A percentile compares a stretch with the other conserved stretches of the same genome.
Conservation (phyloP, 2,329 filamentous ascomycete species). For the Meredithiella fracta region DNA sequence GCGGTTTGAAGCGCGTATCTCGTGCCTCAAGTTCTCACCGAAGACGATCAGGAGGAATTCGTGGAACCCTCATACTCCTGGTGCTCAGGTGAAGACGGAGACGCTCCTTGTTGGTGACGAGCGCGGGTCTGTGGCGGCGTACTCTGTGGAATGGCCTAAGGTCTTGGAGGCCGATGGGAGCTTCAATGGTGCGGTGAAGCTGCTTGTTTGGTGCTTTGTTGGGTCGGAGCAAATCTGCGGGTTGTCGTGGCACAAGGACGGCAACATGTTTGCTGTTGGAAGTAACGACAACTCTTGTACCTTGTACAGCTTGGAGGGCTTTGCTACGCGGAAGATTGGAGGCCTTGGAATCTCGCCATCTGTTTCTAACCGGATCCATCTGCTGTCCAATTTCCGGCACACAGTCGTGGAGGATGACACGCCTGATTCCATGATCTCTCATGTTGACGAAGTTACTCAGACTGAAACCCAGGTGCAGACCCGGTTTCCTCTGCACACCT, state of each 20-base stretch:
- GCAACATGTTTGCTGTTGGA: slow-evolving; percentile 65
- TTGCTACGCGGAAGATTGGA: slow-evolving; percentile 25
- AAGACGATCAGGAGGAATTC: slow-evolving; percentile 36
- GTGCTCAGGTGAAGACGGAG: slow-evolving; percentile 48
- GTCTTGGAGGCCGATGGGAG: slow-evolving; percentile 32
- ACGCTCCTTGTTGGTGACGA: slow-evolving; percentile 81
- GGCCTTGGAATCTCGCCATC: slow-evolving; percentile 1
- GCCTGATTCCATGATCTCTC: slow-evolving; percentile 3
- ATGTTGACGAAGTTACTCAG: neutral
- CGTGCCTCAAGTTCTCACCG: slow-evolving; percentile 70
- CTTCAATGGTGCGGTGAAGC: slow-evolving; percentile 63
- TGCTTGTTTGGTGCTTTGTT: slow-evolving; percentile 59
- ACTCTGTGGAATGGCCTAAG: slow-evolving; percentile 70
- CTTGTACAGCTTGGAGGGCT: slow-evolving; percentile 53
- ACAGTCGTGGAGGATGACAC: slow-evolving; percentile 6
- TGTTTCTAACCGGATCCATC: neutral
- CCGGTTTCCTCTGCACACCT: slow-evolving; percentile 37
- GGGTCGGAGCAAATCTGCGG: slow-evolving; percentile 88
- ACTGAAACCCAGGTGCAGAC: neutral
- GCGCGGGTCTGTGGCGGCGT: slow-evolving; percentile 67
- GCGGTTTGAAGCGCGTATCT: slow-evolving; percentile 59
- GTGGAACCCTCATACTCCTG: slow-evolving; percentile 29
- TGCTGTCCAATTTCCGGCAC: slow-evolving; percentile 3
- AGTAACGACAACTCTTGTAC: slow-evolving; percentile 86
- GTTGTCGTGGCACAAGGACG: slow-evolving; percentile 69